phyloP scores from a whole-genome alignment of 306 rosid genomes.

The Corylus heterophylla region DNA sequence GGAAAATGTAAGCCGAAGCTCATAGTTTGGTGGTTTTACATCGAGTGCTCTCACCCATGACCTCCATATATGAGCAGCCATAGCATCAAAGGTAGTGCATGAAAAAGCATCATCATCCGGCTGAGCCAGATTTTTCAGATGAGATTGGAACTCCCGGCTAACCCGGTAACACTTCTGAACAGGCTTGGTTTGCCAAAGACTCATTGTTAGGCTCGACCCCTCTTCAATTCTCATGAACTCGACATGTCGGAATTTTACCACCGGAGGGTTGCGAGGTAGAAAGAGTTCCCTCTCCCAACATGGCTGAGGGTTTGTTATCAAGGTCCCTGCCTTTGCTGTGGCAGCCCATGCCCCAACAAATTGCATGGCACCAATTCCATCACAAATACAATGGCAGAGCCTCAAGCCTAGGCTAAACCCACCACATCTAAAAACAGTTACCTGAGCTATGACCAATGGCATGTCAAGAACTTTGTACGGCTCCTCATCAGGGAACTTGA shows the following conservation, averaged over 20 bases:
- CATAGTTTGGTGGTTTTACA: conserved; percentile 62
- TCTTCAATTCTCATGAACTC: conserved; percentile 87
- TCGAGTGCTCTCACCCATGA: conserved; percentile 90
- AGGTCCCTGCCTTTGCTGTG: conserved; percentile 53
- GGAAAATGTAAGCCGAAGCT: conserved; percentile 74
- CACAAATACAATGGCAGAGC: conserved; percentile 90
- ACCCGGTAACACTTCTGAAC: conserved; percentile 77
- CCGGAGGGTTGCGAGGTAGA: conserved; percentile 61
- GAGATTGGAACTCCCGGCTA: conserved; percentile 61
- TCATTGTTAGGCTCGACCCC: conserved; percentile 60
- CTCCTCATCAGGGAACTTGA: conserved; percentile 74
- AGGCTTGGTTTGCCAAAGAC: conserved; percentile 63
- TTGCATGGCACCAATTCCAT: conserved; percentile 96
- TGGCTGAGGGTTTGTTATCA: conserved; percentile 55
- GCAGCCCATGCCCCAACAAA: conserved; percentile 83
- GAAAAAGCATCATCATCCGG: conserved; percentile 38
- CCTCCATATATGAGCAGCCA: conserved; percentile 89
- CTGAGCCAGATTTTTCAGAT: conserved; percentile 52
- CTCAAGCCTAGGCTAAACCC: conserved; percentile 92
- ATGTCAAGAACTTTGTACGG: conserved; percentile 79
- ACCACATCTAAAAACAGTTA: conserved; percentile 71
- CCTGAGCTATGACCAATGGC: conserved; percentile 89
- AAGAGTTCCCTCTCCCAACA: conserved; percentile 78
- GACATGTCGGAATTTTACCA: conserved; percentile 61
- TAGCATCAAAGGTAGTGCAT: conserved; percentile 81